Percentiles rank a stretch among this genome's conserved stretches.
These are phyloP conservation scores for Cornus suecica DNA, from an alignment of 148 eudicot genomes.

Conservation along the genomic window DNA sequence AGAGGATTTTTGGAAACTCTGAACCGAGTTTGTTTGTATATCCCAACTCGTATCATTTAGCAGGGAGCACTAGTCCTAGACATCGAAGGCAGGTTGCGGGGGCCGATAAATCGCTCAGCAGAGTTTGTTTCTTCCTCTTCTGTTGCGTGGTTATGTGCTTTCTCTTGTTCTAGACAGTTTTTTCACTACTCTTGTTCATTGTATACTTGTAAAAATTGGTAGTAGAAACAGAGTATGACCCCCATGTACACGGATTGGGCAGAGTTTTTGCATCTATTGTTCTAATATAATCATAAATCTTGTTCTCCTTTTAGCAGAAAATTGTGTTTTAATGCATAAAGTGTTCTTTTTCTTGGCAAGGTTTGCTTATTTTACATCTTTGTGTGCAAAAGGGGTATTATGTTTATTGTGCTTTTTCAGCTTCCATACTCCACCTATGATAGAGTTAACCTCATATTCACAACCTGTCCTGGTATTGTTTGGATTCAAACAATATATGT, in stretches of 20 bases:
- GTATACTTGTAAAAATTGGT: conserved; percentile 18
- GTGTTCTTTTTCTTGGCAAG: no score
- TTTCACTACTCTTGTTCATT: background rate
- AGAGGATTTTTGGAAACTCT: conserved; percentile 58
- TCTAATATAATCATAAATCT: background rate
- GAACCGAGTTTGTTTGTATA: conserved; percentile 30
- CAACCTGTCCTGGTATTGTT: no score
- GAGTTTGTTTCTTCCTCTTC: conserved; percentile 58
- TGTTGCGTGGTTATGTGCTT: conserved; percentile 60
- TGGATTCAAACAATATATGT: no score
- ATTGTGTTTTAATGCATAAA: background rate
- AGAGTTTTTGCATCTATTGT: conserved; percentile 11
- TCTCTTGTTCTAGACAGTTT: conserved; percentile 41
- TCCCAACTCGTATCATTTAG: conserved; percentile 41
- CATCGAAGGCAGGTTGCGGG: conserved; percentile 46
- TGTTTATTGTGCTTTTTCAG: no score
- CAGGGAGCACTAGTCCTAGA: conserved; percentile 33
- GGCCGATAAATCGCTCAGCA: conserved; percentile 52
- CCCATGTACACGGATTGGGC: background rate
- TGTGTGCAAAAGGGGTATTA: no score
- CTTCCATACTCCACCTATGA: no score
- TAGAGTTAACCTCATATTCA: no score
- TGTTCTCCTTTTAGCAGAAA: background rate
- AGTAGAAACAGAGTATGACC: background rate
- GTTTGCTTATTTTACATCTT: no score